Conservation (phyloP, 228 moss, liverwort and hornwort genomes). For the Sphagnum fallax region DNA sequence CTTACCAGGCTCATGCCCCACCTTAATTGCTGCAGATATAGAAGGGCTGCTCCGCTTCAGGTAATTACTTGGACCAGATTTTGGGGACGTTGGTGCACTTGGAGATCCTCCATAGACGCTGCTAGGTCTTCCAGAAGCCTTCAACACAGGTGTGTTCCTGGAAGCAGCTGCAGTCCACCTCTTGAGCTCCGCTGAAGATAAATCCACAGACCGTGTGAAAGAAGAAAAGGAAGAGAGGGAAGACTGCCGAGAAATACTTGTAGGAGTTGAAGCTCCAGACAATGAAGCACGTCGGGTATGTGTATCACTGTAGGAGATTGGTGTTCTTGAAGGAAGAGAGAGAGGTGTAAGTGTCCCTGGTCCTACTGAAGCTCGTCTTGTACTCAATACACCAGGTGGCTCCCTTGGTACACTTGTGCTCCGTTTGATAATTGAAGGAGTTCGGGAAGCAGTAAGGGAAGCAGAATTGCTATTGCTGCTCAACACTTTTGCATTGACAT, state of each 20-base stretch:
- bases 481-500: no score
- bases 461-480: constrained; percentile 16
- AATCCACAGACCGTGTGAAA: constrained; percentile 31
- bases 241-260: constrained; percentile 43
- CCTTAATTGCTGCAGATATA: constrained; percentile 1
- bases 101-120: constrained; percentile 16
- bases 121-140: no score
- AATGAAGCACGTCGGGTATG: constrained; percentile 16
- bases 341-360: constrained; percentile 18
- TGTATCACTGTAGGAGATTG: constrained; percentile 12
- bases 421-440: constrained; percentile 1
- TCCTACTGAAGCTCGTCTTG: constrained; percentile 20
- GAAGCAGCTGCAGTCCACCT: constrained; percentile 31
- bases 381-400: constrained; percentile 7
- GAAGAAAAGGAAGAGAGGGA: constrained; percentile 47
- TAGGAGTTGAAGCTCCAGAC: constrained; percentile 23
- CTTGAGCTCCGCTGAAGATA: constrained; percentile 51
- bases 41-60: constrained; percentile 15
- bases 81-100: constrained; percentile 4
- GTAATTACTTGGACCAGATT: constrained; percentile 1
- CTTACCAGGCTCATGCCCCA: constrained; percentile 17
- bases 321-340: constrained; percentile 16
- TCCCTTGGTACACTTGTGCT: constrained; percentile 7
- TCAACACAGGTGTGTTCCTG: constrained; percentile 11
- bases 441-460: no score